Base-by-base conservation (phyloP, 441 rosid species). In the Macaranga tanarius region DNA sequence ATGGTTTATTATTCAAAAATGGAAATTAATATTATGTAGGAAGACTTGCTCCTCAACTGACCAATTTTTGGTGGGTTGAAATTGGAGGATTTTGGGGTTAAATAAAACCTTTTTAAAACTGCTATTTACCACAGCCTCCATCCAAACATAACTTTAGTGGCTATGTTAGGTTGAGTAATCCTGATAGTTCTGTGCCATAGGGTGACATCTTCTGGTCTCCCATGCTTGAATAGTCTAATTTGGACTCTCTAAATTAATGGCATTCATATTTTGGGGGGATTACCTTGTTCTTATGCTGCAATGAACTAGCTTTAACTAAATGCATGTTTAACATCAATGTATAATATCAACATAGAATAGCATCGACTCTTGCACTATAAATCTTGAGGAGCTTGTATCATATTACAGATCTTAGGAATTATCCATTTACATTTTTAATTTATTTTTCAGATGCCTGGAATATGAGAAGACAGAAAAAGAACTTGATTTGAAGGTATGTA, bases 401-500 rank as follows among this genome's bases (percentile, higher is more conserved):
- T 50, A 16, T 60, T 42, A 3, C 34, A 16, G 26, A 5, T 68
- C 11, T 50, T 54, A 13, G 47, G 47, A 10, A 31, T 48, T 61
- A 17, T 62, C 17, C 13, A 64, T 28, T 42, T 65, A 56, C 58
- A 42, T 68, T 26, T 69, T 16, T 31, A 17, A 51, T 58, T 70
- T 23, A 26, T 44, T 59, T 69, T 68, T 65, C 89, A 92, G 99
- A 83, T 91, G 89, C 79, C 70, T 63, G 73, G 98, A 87, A 63
- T 85, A 84, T 73, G 91, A 87, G 82, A 84, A 80, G 80, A 87
- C 79, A 69, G 80, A 75, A 69, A 80, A 86, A 76, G 92, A 85
- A 59, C 91, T 90, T 61, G 82, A 73, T 69, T 42, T 75, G 65
- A 91, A 88, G 99, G 99, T 94, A 86, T 69, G 4, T 57, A 54